phyloP scores from a whole-genome alignment of 257 asterid genomes.

The Cynanchum wilfordii region DNA sequence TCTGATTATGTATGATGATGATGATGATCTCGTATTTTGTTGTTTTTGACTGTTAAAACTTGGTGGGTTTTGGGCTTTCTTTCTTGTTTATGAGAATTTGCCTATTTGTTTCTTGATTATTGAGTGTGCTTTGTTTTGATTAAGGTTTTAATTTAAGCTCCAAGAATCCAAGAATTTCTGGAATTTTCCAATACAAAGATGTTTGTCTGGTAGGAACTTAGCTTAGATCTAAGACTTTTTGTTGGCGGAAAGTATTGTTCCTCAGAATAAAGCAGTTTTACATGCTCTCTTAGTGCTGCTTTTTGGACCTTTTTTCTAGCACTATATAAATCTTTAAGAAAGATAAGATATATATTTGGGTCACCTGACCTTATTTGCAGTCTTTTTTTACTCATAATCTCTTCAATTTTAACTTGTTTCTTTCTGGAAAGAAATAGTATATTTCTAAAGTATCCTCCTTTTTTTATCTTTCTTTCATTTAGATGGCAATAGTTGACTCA shows the following conservation, averaged over 20 bases:
- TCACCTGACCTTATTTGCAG: not conserved
- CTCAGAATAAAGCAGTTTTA: not conserved
- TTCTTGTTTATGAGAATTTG: not conserved
- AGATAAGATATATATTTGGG: not conserved
- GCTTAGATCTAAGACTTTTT: conserved; percentile 13
- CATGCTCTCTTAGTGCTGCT: conserved; percentile 5
- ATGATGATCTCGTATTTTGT: not conserved
- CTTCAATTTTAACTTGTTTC: not conserved
- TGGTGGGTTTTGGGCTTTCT: not conserved
- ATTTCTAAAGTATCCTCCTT: not conserved
- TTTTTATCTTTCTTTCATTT: not conserved
- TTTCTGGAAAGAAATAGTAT: not conserved
- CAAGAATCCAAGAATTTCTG: not conserved
- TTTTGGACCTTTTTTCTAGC: not conserved
- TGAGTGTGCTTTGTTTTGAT: not conserved
- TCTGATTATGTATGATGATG: conserved; percentile 1
- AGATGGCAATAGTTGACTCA: not conserved
- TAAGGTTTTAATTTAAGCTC: not conserved
- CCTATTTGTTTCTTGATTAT: not conserved
- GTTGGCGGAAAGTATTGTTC: not conserved
- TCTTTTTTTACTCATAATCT: not conserved
- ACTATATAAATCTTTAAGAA: not conserved
- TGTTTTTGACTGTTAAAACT: not conserved
- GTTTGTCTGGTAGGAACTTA: not conserved
- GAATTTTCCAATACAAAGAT: not conserved